phyloP scores from a whole-genome alignment of 257 asterid genomes.

The Przewalskia tangutica region DNA sequence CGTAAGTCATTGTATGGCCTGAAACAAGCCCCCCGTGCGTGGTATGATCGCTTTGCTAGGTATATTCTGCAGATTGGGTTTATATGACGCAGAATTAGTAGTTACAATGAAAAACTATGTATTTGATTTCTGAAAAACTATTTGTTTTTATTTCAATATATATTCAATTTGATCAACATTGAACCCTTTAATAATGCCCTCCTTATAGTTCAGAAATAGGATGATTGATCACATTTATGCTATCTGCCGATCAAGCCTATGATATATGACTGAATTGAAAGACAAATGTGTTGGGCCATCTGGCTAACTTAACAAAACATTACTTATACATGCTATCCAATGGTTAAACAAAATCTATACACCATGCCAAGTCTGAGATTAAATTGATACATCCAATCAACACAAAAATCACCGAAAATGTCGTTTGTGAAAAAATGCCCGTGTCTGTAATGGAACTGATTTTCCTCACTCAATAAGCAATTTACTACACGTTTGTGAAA shows the following conservation, averaged over 20 bases:
- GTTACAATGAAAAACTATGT: too few relatives aligned
- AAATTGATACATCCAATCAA: background rate
- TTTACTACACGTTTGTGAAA: background rate
- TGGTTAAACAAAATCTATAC: background rate
- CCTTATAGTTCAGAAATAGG: too few relatives aligned
- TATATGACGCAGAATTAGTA: too few relatives aligned
- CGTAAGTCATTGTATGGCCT: too few relatives aligned
- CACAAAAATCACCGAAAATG: background rate
- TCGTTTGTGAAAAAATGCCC: background rate
- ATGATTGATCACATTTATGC: background rate
- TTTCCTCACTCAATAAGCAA: background rate
- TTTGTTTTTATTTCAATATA: too few relatives aligned
- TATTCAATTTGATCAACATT: too few relatives aligned
- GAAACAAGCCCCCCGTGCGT: too few relatives aligned
- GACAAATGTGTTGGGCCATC: background rate
- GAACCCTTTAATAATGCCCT: background rate
- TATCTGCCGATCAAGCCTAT: background rate
- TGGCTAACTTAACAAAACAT: background rate
- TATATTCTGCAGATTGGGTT: too few relatives aligned
- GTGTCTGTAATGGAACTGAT: background rate
- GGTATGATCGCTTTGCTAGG: too few relatives aligned
- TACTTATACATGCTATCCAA: background rate
- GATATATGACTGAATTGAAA: background rate
- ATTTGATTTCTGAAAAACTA: too few relatives aligned
- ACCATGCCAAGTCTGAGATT: background rate